Percentiles rank a stretch among this genome's conserved stretches.
Evolutionary conservation across 2,329 filamentous ascomycete genomes (phyloP).

Genomic region (Colletotrichum theobromicola): DNA sequence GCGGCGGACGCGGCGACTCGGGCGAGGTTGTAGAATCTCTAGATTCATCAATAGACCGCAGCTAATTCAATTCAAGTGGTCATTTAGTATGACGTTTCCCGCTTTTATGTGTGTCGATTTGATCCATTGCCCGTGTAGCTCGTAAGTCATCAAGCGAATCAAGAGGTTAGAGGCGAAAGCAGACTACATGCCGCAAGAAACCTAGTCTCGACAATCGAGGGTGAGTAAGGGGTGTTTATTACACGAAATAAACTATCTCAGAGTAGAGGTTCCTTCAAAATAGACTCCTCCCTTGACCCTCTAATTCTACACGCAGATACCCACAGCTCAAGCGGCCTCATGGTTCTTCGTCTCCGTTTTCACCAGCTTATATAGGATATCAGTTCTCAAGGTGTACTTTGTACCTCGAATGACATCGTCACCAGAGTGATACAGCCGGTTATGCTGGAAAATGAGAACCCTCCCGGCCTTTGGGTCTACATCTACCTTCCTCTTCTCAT

Average conservation of each 20-base stretch:
- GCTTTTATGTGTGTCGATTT: not conserved
- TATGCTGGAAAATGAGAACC: constrained; percentile 66
- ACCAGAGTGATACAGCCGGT: constrained; percentile 55
- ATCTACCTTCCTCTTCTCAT: constrained; percentile 50
- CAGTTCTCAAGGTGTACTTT: constrained; percentile 63
- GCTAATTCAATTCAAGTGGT: not conserved
- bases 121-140: rapidly evolving
- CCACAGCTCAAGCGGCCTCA: not conserved
- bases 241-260: not conserved
- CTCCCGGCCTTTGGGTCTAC: constrained; percentile 61
- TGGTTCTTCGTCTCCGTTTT: not conserved
- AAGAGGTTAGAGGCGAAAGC: not conserved
- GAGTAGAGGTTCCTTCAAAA: rapidly evolving
- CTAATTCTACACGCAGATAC: not conserved
- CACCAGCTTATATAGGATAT: constrained; percentile 50
- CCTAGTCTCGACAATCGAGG: not conserved
- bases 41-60: not conserved
- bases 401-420: constrained; percentile 54
- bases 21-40: not conserved
- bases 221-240: not conserved
- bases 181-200: not conserved
- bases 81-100: rapidly evolving
- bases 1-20: not conserved
- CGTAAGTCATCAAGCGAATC: not conserved
- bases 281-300: not conserved